Percentiles rank a stretch among this genome's conserved stretches.
Evolutionary conservation across 768 basidiomycete species (phyloP).

Genomic region (Tylopilus felleus): DNA sequence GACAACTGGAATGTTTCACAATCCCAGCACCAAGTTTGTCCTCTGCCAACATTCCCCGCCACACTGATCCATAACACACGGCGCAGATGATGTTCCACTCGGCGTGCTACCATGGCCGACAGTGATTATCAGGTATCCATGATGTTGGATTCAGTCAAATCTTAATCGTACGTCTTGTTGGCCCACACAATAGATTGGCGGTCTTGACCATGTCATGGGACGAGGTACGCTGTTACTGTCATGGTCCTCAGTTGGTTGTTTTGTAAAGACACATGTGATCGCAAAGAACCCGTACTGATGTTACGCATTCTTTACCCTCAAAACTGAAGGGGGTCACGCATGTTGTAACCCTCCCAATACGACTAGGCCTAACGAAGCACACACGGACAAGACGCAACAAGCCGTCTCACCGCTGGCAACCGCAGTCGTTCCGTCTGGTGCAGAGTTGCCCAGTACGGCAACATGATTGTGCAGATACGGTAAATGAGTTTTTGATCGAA

Average conservation of each 20-base stretch:
- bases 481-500: conserved; percentile 8
- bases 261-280: neutral
- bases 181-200: neutral
- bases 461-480: neutral
- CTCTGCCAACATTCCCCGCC: neutral
- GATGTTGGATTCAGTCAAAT: conserved; percentile 6
- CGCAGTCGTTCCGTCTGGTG: neutral
- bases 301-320: neutral
- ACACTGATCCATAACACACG: neutral
- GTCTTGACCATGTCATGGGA: neutral
- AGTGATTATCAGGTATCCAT: neutral
- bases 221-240: neutral
- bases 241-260: neutral
- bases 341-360: neutral
- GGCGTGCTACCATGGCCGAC: neutral
- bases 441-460: conserved; percentile 8
- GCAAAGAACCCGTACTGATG: neutral
- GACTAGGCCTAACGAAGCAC: neutral
- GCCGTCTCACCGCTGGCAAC: neutral
- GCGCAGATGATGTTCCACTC: neutral
- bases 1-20: neutral
- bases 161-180: neutral
- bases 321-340: neutral
- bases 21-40: neutral
- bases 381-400: neutral